These are phyloP conservation scores for Bothriochloa decipiens DNA, from an alignment of 176 grass and related monocot species.

Conservation along the genomic window DNA sequence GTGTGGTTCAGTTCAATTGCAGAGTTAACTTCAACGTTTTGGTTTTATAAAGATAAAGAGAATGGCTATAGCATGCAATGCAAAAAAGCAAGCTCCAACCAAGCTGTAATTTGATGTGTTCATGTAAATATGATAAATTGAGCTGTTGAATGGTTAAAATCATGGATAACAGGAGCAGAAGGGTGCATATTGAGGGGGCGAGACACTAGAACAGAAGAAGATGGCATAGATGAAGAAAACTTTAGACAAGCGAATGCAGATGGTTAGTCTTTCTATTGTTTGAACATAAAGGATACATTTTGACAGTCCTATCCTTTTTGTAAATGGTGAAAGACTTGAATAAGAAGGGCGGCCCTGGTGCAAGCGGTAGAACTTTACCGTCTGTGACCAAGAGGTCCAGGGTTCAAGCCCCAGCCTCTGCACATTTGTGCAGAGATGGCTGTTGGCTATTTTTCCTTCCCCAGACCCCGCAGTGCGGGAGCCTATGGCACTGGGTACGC, in stretches of 20 bases:
- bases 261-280: neutral
- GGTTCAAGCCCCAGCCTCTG: too few species aligned
- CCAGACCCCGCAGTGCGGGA: too few species aligned
- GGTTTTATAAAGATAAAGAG: neutral
- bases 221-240: neutral
- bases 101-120: conserved; percentile 11
- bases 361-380: too few species aligned
- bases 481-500: too few species aligned
- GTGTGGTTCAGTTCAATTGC: neutral
- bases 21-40: neutral
- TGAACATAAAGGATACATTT: neutral
- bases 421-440: too few species aligned
- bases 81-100: neutral
- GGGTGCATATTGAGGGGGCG: neutral
- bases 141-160: neutral
- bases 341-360: too few species aligned
- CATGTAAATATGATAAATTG: neutral
- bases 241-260: neutral
- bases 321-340: neutral
- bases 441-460: too few species aligned
- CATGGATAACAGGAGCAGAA: neutral
- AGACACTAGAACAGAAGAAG: neutral
- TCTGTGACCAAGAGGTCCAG: too few species aligned
- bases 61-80: neutral
- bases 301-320: neutral